A percentile compares a stretch with the other conserved stretches of the same genome.
These are phyloP conservation scores for Chenopodium album DNA, from an alignment of 148 eudicot genomes.

Conservation along the genomic window DNA sequence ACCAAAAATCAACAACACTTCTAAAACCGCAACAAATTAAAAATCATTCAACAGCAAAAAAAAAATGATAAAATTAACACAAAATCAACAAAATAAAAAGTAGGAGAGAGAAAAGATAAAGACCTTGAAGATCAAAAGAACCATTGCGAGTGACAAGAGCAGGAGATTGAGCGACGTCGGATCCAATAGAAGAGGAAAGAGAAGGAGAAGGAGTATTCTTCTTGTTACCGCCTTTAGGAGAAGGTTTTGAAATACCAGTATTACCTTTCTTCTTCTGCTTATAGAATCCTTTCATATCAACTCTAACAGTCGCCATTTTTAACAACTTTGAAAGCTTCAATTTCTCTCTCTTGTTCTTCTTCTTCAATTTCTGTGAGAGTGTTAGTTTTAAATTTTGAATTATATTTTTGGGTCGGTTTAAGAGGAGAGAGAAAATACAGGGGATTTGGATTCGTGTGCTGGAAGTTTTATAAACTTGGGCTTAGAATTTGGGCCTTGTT, in stretches of 20 bases:
- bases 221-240: conserved; percentile 8
- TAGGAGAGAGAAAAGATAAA: background rate
- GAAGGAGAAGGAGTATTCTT: conserved; percentile 37
- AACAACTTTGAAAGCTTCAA: background rate
- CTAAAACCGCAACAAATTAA: background rate
- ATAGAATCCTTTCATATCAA: conserved; percentile 50
- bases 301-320: conserved; percentile 33
- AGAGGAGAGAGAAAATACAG: background rate
- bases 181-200: conserved; percentile 29
- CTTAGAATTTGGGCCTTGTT: background rate
- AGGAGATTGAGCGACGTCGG: conserved; percentile 39
- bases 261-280: conserved; percentile 48
- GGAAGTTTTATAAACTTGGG: background rate
- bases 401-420: background rate
- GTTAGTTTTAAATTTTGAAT: background rate
- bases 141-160: conserved; percentile 41
- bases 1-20: background rate
- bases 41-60: background rate
- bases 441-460: background rate
- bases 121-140: conserved; percentile 48
- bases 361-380: too few species aligned
- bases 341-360: background rate
- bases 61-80: background rate
- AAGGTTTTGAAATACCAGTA: conserved; percentile 18
- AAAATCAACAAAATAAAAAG: background rate